phyloP scores from a whole-genome alignment of 257 asterid species.

The Solanum megistacrolobum region DNA sequence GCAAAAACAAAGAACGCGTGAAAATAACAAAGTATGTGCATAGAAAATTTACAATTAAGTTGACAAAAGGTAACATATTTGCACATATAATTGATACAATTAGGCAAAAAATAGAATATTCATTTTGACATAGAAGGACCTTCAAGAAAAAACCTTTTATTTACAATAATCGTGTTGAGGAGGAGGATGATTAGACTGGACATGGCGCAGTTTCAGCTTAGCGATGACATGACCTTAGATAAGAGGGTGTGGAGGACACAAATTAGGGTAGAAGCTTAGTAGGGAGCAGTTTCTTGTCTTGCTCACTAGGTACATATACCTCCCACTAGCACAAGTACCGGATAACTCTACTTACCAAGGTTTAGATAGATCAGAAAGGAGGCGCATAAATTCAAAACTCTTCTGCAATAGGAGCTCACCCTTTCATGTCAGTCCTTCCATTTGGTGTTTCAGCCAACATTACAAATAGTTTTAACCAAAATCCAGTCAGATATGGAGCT shows the following conservation, averaged over 20 bases:
- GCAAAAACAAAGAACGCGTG: not conserved
- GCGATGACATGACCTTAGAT: not conserved
- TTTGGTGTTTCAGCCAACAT: conserved; percentile 60
- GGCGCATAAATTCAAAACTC: not conserved
- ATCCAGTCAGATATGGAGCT: conserved; percentile 94
- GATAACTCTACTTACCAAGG: not conserved
- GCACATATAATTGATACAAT: not conserved
- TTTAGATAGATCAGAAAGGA: not conserved
- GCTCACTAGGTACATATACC: not conserved
- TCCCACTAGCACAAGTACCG: not conserved
- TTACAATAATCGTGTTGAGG: not conserved
- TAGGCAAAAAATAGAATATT: not conserved
- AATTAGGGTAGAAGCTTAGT: not conserved
- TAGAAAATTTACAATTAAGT: not conserved
- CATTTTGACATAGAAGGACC: not conserved
- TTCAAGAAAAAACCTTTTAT: not conserved
- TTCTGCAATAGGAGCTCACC: conserved; percentile 32
- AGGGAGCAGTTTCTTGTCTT: not conserved
- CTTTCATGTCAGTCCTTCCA: conserved; percentile 74
- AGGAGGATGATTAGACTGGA: not conserved
- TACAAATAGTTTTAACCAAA: conserved; percentile 52
- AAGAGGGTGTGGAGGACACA: not conserved
- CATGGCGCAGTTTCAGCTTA: not conserved
- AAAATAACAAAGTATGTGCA: not conserved
- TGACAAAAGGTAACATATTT: not conserved